Percentiles rank a stretch among this genome's conserved stretches.
Evolutionary conservation across 164 flowering plant species (phyloP).

Genomic region (Houttuynia cordata): DNA sequence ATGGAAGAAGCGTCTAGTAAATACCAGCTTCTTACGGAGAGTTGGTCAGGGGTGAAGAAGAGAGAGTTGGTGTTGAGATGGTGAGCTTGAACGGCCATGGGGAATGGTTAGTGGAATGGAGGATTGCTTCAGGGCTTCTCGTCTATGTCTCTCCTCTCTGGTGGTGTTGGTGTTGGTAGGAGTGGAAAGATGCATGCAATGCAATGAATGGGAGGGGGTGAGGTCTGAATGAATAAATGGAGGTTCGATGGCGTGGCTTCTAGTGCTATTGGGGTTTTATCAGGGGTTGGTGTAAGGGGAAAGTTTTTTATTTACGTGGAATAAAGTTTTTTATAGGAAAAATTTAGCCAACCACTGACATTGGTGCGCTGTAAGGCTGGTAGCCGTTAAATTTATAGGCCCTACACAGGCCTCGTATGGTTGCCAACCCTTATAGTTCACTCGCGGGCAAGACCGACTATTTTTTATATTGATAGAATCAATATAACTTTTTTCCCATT

Average conservation of each 20-base stretch:
- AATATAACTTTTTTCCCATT: too few species aligned
- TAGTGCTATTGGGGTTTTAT: too few species aligned
- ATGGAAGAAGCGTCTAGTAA: not conserved
- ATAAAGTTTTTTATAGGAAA: too few species aligned
- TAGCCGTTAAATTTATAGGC: too few species aligned
- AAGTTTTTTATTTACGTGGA: too few species aligned
- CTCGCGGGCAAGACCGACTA: too few species aligned
- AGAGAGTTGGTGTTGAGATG: slow-evolving; percentile 11
- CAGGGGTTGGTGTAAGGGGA: not conserved
- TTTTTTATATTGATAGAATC: too few species aligned
- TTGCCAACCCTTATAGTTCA: too few species aligned
- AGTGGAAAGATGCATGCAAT: not conserved
- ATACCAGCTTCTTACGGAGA: not conserved
- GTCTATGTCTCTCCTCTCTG: not conserved
- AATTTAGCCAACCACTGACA: too few species aligned
- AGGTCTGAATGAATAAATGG: slow-evolving; percentile 5
- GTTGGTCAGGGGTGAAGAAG: not conserved
- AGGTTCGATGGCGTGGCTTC: slow-evolving; percentile 2
- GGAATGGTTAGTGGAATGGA: not conserved
- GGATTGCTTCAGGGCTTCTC: not conserved
- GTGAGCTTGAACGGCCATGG: slow-evolving; percentile 58
- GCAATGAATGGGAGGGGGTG: not conserved
- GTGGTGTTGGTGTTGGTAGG: not conserved
- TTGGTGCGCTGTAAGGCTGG: too few species aligned
- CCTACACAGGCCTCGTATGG: too few species aligned